Evolutionary conservation across 2,329 filamentous ascomycete genomes (phyloP), one percentile per base, ranked within the genome.

Genomic region (Hypoxylon sp.): DNA sequence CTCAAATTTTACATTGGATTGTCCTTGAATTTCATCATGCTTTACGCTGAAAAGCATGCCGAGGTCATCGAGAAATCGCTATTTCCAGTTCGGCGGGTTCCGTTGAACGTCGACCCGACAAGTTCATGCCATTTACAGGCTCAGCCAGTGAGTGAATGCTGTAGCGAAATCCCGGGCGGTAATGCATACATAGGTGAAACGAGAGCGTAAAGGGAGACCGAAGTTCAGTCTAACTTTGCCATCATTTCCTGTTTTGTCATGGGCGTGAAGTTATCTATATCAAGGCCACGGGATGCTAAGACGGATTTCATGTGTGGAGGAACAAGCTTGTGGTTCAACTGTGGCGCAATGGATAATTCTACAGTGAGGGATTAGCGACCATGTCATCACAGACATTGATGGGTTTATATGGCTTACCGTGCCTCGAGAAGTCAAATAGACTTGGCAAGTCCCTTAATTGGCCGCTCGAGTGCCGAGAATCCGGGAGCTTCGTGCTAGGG

Each of bases 271-370:
- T 95, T 95, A 82, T 98, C 94, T 77, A 98, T 94, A 80, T 98
- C 95, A 74, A 99, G 88, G 61, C 93, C 95, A 77, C 90, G 90
- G 53, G 91, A 87, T 70, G 89, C 89, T 67, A 99, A 87, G 66
- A 89, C 86, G 22, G 93, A 84, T 77, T 91, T 91, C 76, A 94
- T 89, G 81, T 98, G 95, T 71, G 88, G 82, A 67, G 96, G 96
- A 59, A 98, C 94, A 75, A 99, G 88, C 81, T 94, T 91, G 77
- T 90, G 86, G 84, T 99, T 99, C 79, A 98, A 86, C 51, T 91
- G 86, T 44, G 96, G 93, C 42, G 92, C 91, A 78, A 99, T 98
- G n/a, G 96, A 99, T 70, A 99, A 88, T 89, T 99, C 96, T 98
- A 73, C 7, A 50, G 11, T 30, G 14, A 33, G 25, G 51, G 13